A percentile compares a stretch with the other conserved stretches of the same genome.
These are phyloP conservation scores for Fusarium piperis DNA, from an alignment of 2,329 filamentous ascomycete species.

Conservation along the genomic window DNA sequence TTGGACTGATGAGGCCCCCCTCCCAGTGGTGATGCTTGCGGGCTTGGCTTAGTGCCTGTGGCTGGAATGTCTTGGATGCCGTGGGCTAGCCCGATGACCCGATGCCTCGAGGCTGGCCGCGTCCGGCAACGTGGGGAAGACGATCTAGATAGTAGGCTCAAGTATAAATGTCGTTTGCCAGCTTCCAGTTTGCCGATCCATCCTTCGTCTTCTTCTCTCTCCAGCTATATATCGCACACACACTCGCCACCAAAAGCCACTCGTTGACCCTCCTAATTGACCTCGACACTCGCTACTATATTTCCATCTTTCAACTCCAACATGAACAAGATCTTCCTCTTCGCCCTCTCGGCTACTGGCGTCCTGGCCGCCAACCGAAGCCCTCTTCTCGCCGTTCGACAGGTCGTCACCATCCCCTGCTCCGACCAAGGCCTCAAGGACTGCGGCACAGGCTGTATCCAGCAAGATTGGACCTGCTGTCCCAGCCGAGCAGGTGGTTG, in stretches of 20 bases:
- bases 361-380: constrained; percentile 29
- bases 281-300: background rate
- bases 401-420: constrained; percentile 37
- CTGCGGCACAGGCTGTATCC: constrained; percentile 46
- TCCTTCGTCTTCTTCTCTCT: background rate
- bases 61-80: constrained; percentile 29
- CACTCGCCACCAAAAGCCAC: background rate
- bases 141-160: background rate
- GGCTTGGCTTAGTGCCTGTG: constrained; percentile 18
- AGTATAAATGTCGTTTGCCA: background rate
- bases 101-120: constrained; percentile 4
- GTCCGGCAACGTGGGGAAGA: constrained; percentile 2
- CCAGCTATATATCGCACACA: background rate
- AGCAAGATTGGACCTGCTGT: constrained; percentile 43
- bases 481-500: constrained; percentile 43
- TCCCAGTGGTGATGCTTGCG: background rate
- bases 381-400: constrained; percentile 32
- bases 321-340: constrained; percentile 42
- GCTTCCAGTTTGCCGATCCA: background rate
- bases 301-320: constrained; percentile 4
- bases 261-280: constrained; percentile 3
- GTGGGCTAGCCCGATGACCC: constrained; percentile 6
- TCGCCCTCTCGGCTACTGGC: constrained; percentile 33
- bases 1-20: background rate
- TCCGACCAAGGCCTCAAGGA: constrained; percentile 34